A percentile compares a stretch with the other conserved stretches of the same genome.
These are phyloP conservation scores for Epichloe sp. DNA, from an alignment of 2,329 filamentous ascomycete species.

Conservation along the genomic window DNA sequence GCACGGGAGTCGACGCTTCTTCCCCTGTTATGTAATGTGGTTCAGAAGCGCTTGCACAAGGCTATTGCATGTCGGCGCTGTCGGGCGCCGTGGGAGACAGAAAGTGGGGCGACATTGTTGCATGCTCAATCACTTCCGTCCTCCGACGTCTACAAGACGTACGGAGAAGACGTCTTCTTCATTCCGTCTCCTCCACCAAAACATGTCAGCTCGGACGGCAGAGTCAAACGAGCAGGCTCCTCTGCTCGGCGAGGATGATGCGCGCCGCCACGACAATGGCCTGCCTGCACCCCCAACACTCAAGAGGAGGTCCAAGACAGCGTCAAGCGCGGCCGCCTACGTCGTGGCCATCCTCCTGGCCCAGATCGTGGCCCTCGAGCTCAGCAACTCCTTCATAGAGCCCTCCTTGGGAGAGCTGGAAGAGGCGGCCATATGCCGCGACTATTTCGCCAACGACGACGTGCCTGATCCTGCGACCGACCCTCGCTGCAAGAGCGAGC, in stretches of 20 bases:
- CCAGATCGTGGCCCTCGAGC: background rate
- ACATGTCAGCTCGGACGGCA: background rate
- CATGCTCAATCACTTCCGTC: too few relatives aligned
- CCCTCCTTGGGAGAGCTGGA: background rate
- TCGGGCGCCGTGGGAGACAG: too few relatives aligned
- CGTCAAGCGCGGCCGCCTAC: background rate
- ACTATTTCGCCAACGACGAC: background rate
- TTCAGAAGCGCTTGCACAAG: too few relatives aligned
- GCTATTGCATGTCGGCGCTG: too few relatives aligned
- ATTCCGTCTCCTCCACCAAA: background rate
- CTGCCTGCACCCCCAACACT: background rate
- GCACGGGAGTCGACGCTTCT: too few relatives aligned
- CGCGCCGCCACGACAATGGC: background rate
- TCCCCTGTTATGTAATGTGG: too few relatives aligned
- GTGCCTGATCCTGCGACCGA: too few relatives aligned
- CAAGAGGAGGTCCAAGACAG: background rate
- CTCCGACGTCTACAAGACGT: too few relatives aligned
- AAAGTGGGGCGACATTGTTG: too few relatives aligned
- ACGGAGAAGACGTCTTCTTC: background rate
- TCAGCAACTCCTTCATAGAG: background rate
- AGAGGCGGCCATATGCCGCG: background rate
- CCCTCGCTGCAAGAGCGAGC: background rate
- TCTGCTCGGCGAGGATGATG: background rate
- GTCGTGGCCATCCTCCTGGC: background rate
- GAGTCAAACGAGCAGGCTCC: background rate